These are phyloP conservation scores for Aspergillus avenaceus DNA, from an alignment of 495 filamentous ascomycete genomes.

Conservation along the genomic window DNA sequence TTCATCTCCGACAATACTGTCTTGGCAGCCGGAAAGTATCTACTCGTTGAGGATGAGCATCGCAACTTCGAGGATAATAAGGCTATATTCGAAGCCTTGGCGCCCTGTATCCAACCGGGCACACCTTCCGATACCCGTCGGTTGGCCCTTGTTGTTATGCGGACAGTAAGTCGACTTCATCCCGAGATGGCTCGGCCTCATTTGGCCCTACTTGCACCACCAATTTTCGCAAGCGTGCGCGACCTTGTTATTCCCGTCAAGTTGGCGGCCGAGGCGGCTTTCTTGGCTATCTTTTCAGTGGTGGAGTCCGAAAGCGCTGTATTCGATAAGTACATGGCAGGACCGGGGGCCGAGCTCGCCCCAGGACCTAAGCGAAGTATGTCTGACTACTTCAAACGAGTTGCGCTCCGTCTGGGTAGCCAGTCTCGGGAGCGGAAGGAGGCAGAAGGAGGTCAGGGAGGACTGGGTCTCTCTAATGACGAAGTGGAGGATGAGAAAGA, in stretches of 20 bases:
- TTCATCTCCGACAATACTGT: slow-evolving; percentile 87
- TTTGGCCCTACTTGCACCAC: slow-evolving; percentile 68
- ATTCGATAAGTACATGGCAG: slow-evolving; percentile 86
- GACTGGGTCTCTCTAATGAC: slow-evolving; percentile 78
- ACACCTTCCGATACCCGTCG: slow-evolving; percentile 77
- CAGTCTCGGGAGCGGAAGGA: slow-evolving; percentile 85
- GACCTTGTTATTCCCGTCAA: slow-evolving; percentile 96
- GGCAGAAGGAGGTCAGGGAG: slow-evolving; percentile 84
- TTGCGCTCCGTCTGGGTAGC: slow-evolving; percentile 72
- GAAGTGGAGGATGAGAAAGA: slow-evolving; percentile 92
- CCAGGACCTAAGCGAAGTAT: slow-evolving; percentile 80
- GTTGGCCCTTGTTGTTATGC: slow-evolving; percentile 81
- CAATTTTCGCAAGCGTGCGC: slow-evolving; percentile 85
- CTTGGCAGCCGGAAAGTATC: slow-evolving; percentile 91
- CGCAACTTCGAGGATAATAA: slow-evolving; percentile 63
- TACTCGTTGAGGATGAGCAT: slow-evolving; percentile 57
- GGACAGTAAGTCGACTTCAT: slow-evolving; percentile 74
- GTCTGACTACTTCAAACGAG: slow-evolving; percentile 95
- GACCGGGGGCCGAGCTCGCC: slow-evolving; percentile 54
- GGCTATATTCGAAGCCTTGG: slow-evolving; percentile 70
- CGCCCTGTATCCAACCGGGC: slow-evolving; percentile 70
- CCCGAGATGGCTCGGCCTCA: slow-evolving; percentile 76
- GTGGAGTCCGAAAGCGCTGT: slow-evolving; percentile 80
- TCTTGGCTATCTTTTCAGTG: slow-evolving; percentile 89
- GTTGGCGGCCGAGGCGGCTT: slow-evolving; percentile 89